Conservation (phyloP, 352 stramenopile genomes). For the Peronospora destructor region DNA sequence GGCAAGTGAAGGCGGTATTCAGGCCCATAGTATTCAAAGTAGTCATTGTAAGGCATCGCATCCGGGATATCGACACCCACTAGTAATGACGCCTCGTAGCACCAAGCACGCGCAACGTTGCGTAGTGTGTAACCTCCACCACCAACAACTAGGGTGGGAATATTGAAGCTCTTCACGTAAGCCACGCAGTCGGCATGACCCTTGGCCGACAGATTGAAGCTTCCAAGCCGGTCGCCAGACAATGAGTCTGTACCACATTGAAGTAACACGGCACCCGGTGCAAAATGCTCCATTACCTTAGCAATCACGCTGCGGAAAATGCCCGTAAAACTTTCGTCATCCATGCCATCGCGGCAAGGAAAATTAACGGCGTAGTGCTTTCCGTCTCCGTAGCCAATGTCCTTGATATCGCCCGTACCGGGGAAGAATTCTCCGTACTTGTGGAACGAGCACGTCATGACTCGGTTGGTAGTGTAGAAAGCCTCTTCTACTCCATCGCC, state of each 20-base stretch:
- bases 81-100: slow-evolving; percentile 95
- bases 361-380: slow-evolving; percentile 99
- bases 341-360: slow-evolving; percentile 96
- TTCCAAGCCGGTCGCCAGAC: slow-evolving; percentile 95
- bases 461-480: slow-evolving; percentile 99
- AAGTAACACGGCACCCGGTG: slow-evolving; percentile 93
- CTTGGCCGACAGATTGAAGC: slow-evolving; percentile 97
- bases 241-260: slow-evolving; percentile 98
- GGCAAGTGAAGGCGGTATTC: slow-evolving; percentile 97
- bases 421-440: slow-evolving; percentile 99
- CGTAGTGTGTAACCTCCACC: slow-evolving; percentile 97
- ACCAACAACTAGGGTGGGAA: slow-evolving; percentile 94
- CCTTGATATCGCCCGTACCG: slow-evolving; percentile 88
- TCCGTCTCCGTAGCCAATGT: slow-evolving; percentile 83
- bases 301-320: slow-evolving; percentile 90
- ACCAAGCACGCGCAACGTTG: slow-evolving; percentile 92
- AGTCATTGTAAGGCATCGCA: slow-evolving; percentile 99
- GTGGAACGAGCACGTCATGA: slow-evolving; percentile 98
- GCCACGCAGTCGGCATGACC: slow-evolving; percentile 95
- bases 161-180: slow-evolving; percentile 95
- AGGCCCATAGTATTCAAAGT: slow-evolving; percentile 99
- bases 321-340: slow-evolving; percentile 92
- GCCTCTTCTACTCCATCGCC: slow-evolving; percentile 98
- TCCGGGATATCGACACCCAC: slow-evolving; percentile 88
- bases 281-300: slow-evolving; percentile 96